Percentiles rank a stretch among this genome's conserved stretches.
phyloP scores from a whole-genome alignment of 371 early-diverging fungal species.

The Entomophthora muscae region DNA sequence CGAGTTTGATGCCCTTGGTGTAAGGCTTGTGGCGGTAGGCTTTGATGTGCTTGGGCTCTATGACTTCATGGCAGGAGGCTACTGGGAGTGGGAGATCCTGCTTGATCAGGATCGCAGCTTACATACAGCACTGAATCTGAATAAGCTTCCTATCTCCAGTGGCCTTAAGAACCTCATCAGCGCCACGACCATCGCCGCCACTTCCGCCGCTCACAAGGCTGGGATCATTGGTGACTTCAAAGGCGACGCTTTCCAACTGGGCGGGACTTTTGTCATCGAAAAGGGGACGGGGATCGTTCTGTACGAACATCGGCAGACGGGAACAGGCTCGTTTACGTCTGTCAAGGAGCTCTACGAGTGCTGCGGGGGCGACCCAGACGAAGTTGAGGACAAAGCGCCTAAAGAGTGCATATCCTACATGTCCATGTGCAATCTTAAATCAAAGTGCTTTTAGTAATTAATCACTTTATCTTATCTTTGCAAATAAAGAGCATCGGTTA shows the following conservation, averaged over 20 bases:
- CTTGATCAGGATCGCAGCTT: neutral
- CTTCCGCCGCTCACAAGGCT: neutral
- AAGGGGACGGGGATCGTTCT: neutral
- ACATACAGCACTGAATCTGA: conserved; percentile 2
- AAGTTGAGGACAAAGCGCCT: conserved; percentile 1
- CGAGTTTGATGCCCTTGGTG: conserved; percentile 1
- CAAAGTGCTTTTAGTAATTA: too few species aligned
- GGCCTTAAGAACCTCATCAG: neutral
- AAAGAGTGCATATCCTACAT: conserved; percentile 5
- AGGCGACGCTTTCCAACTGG: conserved; percentile 7
- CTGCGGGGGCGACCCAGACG: neutral
- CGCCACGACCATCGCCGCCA: neutral
- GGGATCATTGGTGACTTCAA: neutral
- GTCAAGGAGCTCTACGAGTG: neutral
- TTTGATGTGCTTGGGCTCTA: conserved; percentile 7
- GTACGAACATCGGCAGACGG: conserved; percentile 4
- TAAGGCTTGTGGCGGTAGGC: conserved; percentile 1
- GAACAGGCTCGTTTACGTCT: neutral
- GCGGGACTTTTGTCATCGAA: conserved; percentile 3
- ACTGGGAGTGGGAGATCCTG: conserved; percentile 7
- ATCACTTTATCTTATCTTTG: too few species aligned
- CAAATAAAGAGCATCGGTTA: too few species aligned
- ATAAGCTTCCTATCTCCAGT: neutral
- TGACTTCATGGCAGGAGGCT: conserved; percentile 4
- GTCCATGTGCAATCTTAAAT: too few species aligned